A percentile compares a stretch with the other conserved stretches of the same genome.
Evolutionary conservation across 768 basidiomycete species (phyloP).

Genomic region (Agaricus subrufescens): DNA sequence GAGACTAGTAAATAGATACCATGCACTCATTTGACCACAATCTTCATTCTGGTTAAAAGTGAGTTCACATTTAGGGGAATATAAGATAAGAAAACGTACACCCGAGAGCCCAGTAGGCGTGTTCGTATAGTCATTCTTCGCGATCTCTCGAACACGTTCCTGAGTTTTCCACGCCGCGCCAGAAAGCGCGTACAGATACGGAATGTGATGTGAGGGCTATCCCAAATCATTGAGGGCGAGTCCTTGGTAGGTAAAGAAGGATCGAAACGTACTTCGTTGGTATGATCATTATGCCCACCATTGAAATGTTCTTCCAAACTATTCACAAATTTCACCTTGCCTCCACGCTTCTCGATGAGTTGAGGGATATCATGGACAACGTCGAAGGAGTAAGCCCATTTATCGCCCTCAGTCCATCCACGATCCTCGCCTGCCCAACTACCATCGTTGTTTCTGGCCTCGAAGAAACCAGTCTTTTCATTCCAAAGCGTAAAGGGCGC

Average conservation of each 20-base stretch:
- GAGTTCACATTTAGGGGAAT: background rate
- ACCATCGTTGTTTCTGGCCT: slow-evolving; percentile 65
- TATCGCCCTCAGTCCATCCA: slow-evolving; percentile 79
- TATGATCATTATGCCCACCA: slow-evolving; percentile 74
- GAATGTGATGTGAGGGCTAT: slow-evolving; percentile 83
- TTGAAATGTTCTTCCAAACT: slow-evolving; percentile 59
- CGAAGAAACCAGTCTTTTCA: slow-evolving; percentile 71
- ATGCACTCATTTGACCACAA: slow-evolving; percentile 87
- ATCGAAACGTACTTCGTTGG: slow-evolving; percentile 58
- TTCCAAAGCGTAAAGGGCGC: slow-evolving; percentile 69
- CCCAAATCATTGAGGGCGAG: background rate
- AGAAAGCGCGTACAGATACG: slow-evolving; percentile 74
- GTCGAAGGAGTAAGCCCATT: slow-evolving; percentile 71
- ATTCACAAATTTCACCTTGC: slow-evolving; percentile 56
- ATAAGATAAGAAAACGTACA: slow-evolving; percentile 29
- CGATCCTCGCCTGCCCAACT: slow-evolving; percentile 65
- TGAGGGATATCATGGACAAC: slow-evolving; percentile 68
- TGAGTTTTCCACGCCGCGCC: slow-evolving; percentile 70
- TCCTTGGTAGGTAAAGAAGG: background rate
- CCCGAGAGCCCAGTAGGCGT: slow-evolving; percentile 70
- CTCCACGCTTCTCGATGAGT: slow-evolving; percentile 60
- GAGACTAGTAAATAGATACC: slow-evolving; percentile 79
- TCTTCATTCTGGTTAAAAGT: slow-evolving; percentile 62
- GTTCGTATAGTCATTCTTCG: slow-evolving; percentile 57
- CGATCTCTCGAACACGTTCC: slow-evolving; percentile 65